These are phyloP conservation scores for Pezicula rhizophila DNA, from an alignment of 2,329 filamentous ascomycete species.

Conservation along the genomic window DNA sequence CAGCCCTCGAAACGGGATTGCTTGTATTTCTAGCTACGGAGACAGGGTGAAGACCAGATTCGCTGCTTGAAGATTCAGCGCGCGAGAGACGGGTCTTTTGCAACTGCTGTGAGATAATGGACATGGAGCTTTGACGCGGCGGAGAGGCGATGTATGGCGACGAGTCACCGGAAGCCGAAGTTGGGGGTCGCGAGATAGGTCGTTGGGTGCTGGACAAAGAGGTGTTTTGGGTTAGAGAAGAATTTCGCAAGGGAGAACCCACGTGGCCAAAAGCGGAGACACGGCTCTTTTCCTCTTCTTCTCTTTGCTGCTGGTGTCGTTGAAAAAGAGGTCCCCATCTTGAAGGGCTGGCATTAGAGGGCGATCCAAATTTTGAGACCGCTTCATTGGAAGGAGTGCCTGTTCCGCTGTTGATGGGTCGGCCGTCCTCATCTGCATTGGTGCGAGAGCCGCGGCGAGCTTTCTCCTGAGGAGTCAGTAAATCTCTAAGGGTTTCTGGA, in stretches of 20 bases:
- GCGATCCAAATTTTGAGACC: conserved; percentile 55
- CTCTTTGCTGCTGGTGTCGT: conserved; percentile 43
- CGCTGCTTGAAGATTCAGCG: conserved; percentile 37
- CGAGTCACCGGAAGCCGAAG: conserved; percentile 21
- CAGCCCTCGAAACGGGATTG: conserved; percentile 32
- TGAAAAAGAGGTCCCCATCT: conserved; percentile 57
- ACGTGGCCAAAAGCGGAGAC: conserved; percentile 60
- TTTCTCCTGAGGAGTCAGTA: conserved; percentile 62
- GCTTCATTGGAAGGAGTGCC: conserved; percentile 36
- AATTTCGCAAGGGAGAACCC: conserved; percentile 59
- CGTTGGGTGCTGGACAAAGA: conserved; percentile 29
- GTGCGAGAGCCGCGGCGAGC: conserved; percentile 54
- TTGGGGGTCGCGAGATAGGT: conserved; percentile 33
- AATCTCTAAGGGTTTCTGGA: conserved; percentile 62
- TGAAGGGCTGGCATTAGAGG: conserved; percentile 50
- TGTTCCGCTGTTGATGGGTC: conserved; percentile 34
- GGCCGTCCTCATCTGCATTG: conserved; percentile 45
- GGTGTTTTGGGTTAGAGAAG: conserved; percentile 50
- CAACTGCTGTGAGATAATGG: conserved; percentile 56
- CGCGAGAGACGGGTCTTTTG: conserved; percentile 47
- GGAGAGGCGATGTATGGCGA: conserved; percentile 27
- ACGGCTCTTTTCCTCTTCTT: conserved; percentile 39
- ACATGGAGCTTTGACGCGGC: conserved; percentile 39
- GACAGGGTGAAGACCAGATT: conserved; percentile 44
- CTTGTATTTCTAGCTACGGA: conserved; percentile 35